These are phyloP conservation scores for Yamadazyma scolyti DNA, from an alignment of 805 yeast species.

Conservation along the genomic window DNA sequence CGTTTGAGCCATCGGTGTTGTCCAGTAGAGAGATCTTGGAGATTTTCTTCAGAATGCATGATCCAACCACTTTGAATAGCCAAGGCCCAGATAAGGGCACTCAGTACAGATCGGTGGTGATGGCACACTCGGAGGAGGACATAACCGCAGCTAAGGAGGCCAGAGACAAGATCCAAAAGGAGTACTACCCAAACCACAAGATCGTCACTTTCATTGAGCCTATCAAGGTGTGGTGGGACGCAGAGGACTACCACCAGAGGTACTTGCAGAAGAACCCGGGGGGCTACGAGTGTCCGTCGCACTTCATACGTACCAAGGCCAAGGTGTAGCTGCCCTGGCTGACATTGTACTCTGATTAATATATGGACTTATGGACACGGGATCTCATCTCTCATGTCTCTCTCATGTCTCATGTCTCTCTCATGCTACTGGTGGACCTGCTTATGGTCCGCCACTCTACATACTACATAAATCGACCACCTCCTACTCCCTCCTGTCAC, in stretches of 20 bases:
- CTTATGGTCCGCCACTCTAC: no score
- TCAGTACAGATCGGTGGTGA: constrained; percentile 85
- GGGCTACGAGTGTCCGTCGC: constrained; percentile 91
- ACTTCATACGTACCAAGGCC: constrained; percentile 67
- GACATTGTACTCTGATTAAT: no score
- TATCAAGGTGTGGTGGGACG: constrained; percentile 73
- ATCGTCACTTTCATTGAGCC: constrained; percentile 73
- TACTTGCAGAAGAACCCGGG: constrained; percentile 76
- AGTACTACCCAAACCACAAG: constrained; percentile 68
- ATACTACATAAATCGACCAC: no score
- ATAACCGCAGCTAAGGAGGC: constrained; percentile 38
- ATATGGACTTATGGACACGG: no score
- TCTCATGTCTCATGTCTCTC: no score
- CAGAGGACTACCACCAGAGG: constrained; percentile 91
- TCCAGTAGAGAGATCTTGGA: constrained; percentile 62
- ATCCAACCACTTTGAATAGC: constrained; percentile 77
- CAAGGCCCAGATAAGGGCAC: constrained; percentile 92
- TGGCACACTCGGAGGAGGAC: constrained; percentile 56
- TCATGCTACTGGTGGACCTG: no score
- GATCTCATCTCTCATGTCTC: no score
- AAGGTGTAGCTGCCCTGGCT: constrained; percentile 19
- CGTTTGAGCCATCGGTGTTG: constrained; percentile 71
- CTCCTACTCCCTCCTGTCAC: no score
- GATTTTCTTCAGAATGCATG: constrained; percentile 89
- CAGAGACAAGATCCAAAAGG: constrained; percentile 56